Percentiles rank a stretch among this genome's conserved stretches.
phyloP scores from a whole-genome alignment of 768 basidiomycete genomes.

The Floccularia luteovirens region DNA sequence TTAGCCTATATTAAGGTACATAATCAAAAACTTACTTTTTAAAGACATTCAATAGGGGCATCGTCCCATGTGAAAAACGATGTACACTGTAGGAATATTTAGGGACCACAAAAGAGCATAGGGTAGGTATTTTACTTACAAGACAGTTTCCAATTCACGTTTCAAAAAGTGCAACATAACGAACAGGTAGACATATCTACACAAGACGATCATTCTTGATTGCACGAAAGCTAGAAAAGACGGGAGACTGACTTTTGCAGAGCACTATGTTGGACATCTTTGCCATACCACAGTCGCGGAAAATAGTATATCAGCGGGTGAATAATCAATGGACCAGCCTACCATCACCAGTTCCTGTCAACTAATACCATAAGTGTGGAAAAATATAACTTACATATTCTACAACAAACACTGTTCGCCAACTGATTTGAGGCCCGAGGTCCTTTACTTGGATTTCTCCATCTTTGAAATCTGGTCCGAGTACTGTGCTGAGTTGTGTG shows the following conservation, averaged over 20 bases:
- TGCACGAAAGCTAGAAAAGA: not conserved
- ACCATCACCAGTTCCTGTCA: slow-evolving; percentile 5
- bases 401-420: slow-evolving; percentile 82
- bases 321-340: slow-evolving; percentile 85
- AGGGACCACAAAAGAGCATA: not conserved
- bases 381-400: slow-evolving; percentile 75
- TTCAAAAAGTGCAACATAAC: slow-evolving; percentile 86
- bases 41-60: slow-evolving; percentile 82
- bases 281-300: slow-evolving; percentile 63
- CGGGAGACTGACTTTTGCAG: slow-evolving; percentile 57
- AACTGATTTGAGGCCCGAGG: slow-evolving; percentile 83
- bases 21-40: slow-evolving; percentile 61
- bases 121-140: slow-evolving; percentile 37
- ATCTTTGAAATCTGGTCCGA: slow-evolving; percentile 44
- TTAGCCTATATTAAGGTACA: not conserved
- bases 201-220: slow-evolving; percentile 5
- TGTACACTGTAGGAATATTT: slow-evolving; percentile 53
- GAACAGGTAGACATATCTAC: slow-evolving; percentile 59
- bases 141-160: slow-evolving; percentile 87
- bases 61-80: slow-evolving; percentile 91
- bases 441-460: slow-evolving; percentile 79
- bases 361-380: not conserved
- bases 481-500: slow-evolving; percentile 42
- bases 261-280: slow-evolving; percentile 61
- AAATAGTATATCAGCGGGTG: slow-evolving; percentile 81